phyloP scores from a whole-genome alignment of 129 eudicot species.

The Chrysanthemum lavandulifolium region DNA sequence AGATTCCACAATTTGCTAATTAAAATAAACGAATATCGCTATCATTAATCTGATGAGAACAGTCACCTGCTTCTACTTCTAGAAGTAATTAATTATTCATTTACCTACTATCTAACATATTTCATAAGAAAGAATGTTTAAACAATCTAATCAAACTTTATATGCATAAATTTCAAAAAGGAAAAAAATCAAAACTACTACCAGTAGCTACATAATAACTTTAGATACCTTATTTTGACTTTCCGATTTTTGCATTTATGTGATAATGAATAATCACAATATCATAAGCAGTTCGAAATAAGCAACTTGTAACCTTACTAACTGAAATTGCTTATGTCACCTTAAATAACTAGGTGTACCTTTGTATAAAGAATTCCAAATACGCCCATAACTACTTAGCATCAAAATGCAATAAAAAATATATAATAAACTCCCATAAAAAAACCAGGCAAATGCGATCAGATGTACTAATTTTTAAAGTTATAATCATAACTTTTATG shows the following conservation, averaged over 20 bases:
- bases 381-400: too few species aligned
- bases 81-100: not conserved
- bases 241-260: not conserved
- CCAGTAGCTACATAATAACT: not conserved
- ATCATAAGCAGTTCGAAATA: too few species aligned
- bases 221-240: not conserved
- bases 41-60: not conserved
- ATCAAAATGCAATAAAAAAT: too few species aligned
- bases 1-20: not conserved
- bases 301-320: too few species aligned
- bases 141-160: conserved; percentile 12
- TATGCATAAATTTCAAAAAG: not conserved
- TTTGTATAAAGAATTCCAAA: too few species aligned
- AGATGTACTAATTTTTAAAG: too few species aligned
- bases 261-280: too few species aligned
- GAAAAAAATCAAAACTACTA: conserved; percentile 8
- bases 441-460: too few species aligned
- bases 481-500: too few species aligned
- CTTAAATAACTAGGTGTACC: too few species aligned
- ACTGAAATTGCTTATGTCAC: too few species aligned
- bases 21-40: not conserved
- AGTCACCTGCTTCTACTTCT: not conserved
- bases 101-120: not conserved
- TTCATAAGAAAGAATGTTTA: not conserved
- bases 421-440: too few species aligned